Conservation (phyloP, 179 eudicot species). For the Monotropa hypopitys region DNA sequence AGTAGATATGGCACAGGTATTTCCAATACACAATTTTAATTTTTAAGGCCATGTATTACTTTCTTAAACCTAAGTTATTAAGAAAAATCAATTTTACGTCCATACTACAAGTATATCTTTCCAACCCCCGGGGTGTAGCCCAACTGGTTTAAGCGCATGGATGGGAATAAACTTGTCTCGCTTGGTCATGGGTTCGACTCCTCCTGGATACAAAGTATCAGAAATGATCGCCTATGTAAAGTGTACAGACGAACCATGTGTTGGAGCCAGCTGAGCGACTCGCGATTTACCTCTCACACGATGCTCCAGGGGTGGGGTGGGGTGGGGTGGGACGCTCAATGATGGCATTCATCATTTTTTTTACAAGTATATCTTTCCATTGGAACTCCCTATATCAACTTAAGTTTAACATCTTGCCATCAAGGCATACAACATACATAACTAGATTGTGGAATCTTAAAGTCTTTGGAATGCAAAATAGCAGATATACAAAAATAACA, state of each 20-base stretch:
- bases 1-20: constrained; percentile 75
- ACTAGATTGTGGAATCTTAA: not conserved
- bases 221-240: too few species aligned
- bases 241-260: too few species aligned
- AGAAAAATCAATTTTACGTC: not conserved
- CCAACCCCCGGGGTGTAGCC: too few species aligned
- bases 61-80: not conserved
- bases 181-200: too few species aligned
- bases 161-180: too few species aligned
- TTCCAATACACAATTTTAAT: not conserved
- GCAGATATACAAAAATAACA: not conserved
- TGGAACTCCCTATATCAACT: not conserved
- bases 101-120: not conserved
- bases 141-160: too few species aligned
- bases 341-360: too few species aligned
- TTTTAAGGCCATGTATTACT: not conserved
- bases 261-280: too few species aligned
- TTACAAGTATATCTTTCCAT: not conserved
- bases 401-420: not conserved
- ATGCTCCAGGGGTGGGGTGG: too few species aligned
- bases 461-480: not conserved
- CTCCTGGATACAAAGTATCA: too few species aligned
- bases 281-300: too few species aligned
- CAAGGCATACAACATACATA: not conserved
- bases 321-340: too few species aligned